Evolutionary conservation across 2,329 filamentous ascomycete species (phyloP), one percentile per base, ranked within the genome.

Genomic region (Penicillium brasilianum): DNA sequence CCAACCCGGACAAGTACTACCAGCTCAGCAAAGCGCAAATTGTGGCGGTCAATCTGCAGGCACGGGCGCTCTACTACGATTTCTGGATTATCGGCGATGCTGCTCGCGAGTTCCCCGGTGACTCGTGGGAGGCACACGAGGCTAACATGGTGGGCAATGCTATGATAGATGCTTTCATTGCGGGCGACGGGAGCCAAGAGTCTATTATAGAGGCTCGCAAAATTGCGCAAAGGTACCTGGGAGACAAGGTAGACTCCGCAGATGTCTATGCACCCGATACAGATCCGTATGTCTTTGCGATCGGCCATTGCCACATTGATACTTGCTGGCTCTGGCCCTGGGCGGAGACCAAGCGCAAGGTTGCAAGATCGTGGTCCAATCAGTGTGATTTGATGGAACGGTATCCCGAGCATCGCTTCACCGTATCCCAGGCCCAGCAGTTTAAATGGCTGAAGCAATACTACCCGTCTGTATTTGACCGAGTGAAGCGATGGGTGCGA

Each of bases 281-380:
- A 28, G 84, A 90, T 36, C 87, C 92, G 1, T 84, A 96, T 61
- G 91, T 98, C 3, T 95, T 88, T 69, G 94, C 88, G 37, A 94
- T 98, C 66, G 95, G 95, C 0, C 92, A 99, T 76, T 99, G 95
- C 70, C 95, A 99, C 77, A 99, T 99, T 68, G 95, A 98, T 78
- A 96, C 90, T 30, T 97, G 94, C 78, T 99, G 95, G 95, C 84
- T 99, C 37, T 99, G 95, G 95, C 95, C 95, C 0, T 99, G 93
- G 86, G 95, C 90, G 10, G 95, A 99, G 81, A 98, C 95, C 0
- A 97, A 96, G 80, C 90, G 95, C 72, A 99, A 99, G 81, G 90
- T 98, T 32, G 93, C 90, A 20, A 88, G 95, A 49, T 97, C 93
- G 10, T 99, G 95, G 95, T 94, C 92, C 1, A 98, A 92, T 75